Evolutionary conservation across 257 asterid species (phyloP), one percentile per base, ranked within the genome.

Genomic region (Solanum rostratum): DNA sequence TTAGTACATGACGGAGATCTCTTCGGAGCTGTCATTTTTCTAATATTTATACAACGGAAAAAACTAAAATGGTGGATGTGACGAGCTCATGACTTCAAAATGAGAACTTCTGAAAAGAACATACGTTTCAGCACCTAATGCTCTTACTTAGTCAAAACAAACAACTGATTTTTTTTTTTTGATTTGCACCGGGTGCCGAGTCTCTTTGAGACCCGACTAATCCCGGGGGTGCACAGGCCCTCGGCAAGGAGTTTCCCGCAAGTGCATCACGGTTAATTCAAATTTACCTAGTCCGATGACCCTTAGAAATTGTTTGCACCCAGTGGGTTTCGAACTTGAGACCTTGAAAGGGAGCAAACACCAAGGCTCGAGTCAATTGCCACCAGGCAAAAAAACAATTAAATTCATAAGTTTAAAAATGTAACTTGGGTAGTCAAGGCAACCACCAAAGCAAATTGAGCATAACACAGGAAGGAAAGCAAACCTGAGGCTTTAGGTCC

Each of bases 401-500:
- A 46, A 43, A 74, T 46, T 46, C 60, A 74, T 74, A 74, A 8
- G 81, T 46, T 74, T 27, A 74, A 46, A 46, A 46, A 46, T 74
- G 60, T 46, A 74, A 52, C 22, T 46, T 74, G 30, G 81, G 2
- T 15, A 50, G n/a, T 73, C 59, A 15, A 49, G 45, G 62, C 24
- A 27, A 50, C 63, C 46, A 50, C 82, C 59, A 27, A 76, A 49
- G 62, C 59, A 76, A 49, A 49, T 50, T 9, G 63, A 49, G 46
- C 63, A 50, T 43, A 71, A 16, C 18, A 50, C 63, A 16, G 45
- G 63, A 27, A 78, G 27, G 52, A 63, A 84, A 70, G 87, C 92
- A 78, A 84, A 96, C 99, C 99, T 95, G 99, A 53, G 99, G 99
- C 84, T 96, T 96, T 53, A 96, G 86, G 89, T 96, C 99, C 79